A percentile compares a stretch with the other conserved stretches of the same genome.
Conservation (phyloP, 1,139 yeast species). For the Candida albicans region DNA sequence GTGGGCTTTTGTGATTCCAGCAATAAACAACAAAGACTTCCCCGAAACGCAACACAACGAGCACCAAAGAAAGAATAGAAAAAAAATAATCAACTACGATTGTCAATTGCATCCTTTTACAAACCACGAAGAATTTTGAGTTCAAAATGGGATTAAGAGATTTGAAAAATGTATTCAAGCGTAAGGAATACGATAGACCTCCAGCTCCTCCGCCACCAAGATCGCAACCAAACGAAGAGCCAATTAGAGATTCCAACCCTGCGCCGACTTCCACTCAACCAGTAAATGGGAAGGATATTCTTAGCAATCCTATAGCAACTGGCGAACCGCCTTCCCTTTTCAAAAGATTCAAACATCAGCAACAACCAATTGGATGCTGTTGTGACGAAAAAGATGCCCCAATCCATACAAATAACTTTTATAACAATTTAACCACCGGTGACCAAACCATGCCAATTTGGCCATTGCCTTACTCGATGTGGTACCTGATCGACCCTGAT, state of each 20-base stretch:
- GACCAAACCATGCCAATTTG: constrained; percentile 49
- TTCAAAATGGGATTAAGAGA: constrained; percentile 30
- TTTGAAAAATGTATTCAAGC: constrained; percentile 25
- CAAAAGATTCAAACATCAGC: constrained; percentile 24
- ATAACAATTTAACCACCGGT: constrained; percentile 41
- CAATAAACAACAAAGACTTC: neutral
- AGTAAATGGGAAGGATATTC: constrained; percentile 10
- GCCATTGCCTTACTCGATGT: constrained; percentile 49
- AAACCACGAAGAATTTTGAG: neutral
- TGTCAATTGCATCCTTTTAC: too few relatives aligned
- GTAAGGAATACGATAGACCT: constrained; percentile 9
- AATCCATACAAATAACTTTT: constrained; percentile 48
- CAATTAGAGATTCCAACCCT: neutral
- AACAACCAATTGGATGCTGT: constrained; percentile 33
- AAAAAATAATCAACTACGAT: neutral
- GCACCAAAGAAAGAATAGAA: neutral
- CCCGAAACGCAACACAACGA: neutral
- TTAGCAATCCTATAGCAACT: constrained; percentile 24
- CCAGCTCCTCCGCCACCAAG: constrained; percentile 10
- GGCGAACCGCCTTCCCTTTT: constrained; percentile 31
- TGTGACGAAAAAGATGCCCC: constrained; percentile 20
- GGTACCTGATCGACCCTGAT: constrained; percentile 42
- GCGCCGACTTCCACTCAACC: constrained; percentile 1
- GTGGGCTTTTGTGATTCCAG: too few relatives aligned
- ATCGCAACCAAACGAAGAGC: neutral